Conservation (phyloP, 2,329 filamentous ascomycete species). For the Fusarium oligoseptatum region DNA sequence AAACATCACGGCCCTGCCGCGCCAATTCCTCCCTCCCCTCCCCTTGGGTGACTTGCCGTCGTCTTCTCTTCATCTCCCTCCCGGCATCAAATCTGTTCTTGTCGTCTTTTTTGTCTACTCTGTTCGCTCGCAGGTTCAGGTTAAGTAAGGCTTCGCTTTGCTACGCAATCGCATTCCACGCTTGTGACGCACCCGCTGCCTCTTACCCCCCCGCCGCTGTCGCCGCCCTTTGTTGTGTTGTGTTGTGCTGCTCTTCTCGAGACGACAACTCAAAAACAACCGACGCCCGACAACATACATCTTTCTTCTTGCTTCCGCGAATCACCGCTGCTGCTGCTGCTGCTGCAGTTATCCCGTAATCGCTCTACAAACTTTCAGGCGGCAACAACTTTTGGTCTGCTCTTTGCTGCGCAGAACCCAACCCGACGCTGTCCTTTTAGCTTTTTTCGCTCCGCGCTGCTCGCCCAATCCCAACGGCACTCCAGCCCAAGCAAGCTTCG, state of each 20-base stretch:
- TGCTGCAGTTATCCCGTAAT: not conserved
- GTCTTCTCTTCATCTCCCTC: conserved; percentile 52
- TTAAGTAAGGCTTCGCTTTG: conserved; percentile 20
- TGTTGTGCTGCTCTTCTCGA: conserved; percentile 15
- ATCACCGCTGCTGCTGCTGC: conserved; percentile 17
- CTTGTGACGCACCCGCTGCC: conserved; percentile 36
- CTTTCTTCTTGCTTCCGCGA: conserved; percentile 8
- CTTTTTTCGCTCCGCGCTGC: conserved; percentile 30
- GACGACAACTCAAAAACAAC: conserved; percentile 24
- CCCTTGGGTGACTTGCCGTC: conserved; percentile 56
- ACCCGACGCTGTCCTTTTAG: conserved; percentile 13
- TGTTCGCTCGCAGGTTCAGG: conserved; percentile 40
- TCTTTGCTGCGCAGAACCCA: conserved; percentile 38
- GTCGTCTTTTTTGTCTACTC: conserved; percentile 43
- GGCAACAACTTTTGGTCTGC: conserved; percentile 25
- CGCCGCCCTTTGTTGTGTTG: conserved; percentile 28
- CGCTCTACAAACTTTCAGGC: conserved; percentile 20
- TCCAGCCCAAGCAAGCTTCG: conserved; percentile 33
- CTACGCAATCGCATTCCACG: conserved; percentile 30
- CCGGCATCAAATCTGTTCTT: conserved; percentile 53
- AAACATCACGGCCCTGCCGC: conserved; percentile 59
- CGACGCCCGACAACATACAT: conserved; percentile 22
- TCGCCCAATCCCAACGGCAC: conserved; percentile 24
- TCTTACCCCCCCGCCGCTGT: conserved; percentile 23
- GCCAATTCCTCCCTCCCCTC: conserved; percentile 55